Evolutionary conservation across 2,329 filamentous ascomycete genomes (phyloP), one percentile per base, ranked within the genome.

Genomic region (Fusarium verticillioides): DNA sequence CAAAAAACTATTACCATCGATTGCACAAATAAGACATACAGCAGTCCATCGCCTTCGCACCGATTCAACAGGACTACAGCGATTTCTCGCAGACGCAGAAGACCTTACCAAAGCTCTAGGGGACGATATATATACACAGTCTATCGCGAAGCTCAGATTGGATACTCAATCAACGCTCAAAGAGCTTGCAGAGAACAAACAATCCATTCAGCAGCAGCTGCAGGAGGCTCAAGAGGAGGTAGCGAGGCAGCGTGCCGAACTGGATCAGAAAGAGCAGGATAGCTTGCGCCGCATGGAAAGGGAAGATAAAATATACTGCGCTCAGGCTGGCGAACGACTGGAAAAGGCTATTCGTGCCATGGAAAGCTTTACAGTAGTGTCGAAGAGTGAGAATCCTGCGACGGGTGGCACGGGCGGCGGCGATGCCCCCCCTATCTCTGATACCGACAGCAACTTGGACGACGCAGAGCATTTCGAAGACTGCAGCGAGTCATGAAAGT

Each of bases 111-210:
- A 11, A 34, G 21, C 16, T 19, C 47, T 50, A 5, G 47, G 30
- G 5, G 30, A 23, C 10, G 16, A 50, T 5, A 0, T 2, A 8
- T 40, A 4, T 0, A n/a, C 11, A 1, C 0, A 5, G 19, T 26
- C 26, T 2, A 64, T 64, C 13, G 19, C 57, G 4, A 7, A 52
- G 5, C 16, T 64, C 4, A 10, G 37, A 1, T 0, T 12, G 0
- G 18, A 64, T 19, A 5, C 57, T 9, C 1, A n/a, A n/a, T 7
- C 15, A 7, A 10, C 7, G 1, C 4, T 64, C 1, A 15, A 1
- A 5, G 61, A 62, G 26, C 61, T 64, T 5, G 10, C 5, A 4
- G 2, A 21, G 1, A 23, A 52, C 2, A 52, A 64, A 2, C 2
- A 62, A 4, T n/a, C 3, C 8, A 9, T 26, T 0, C 18, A 13